phyloP scores from a whole-genome alignment of 2,329 filamentous ascomycete species.

The Claviceps humidiphila region DNA sequence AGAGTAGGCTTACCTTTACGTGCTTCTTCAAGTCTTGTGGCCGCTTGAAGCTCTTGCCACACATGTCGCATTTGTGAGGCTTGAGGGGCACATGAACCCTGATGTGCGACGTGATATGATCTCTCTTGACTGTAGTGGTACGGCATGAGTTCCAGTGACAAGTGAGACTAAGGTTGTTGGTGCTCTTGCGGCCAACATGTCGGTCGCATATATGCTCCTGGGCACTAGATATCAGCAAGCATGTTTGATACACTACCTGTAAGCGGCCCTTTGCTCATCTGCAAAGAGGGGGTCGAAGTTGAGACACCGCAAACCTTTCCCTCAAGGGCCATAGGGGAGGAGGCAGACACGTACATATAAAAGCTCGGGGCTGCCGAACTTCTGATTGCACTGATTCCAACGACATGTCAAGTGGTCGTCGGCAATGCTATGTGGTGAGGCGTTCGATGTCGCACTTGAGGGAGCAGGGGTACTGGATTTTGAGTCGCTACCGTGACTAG shows the following conservation, averaged over 20 bases:
- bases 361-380: constrained; percentile 42
- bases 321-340: too few species aligned
- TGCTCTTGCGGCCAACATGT: constrained; percentile 97
- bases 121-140: constrained; percentile 94
- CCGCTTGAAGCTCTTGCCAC: constrained; percentile 96
- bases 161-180: constrained; percentile 94
- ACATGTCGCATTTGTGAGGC: constrained; percentile 98
- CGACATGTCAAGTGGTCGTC: constrained; percentile 47
- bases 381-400: constrained; percentile 46
- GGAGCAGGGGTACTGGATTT: constrained; percentile 41
- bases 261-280: background rate
- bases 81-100: constrained; percentile 97
- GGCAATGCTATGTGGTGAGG: constrained; percentile 26
- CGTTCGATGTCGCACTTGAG: constrained; percentile 33
- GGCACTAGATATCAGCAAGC: constrained; percentile 3
- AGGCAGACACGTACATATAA: constrained; percentile 40
- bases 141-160: constrained; percentile 96
- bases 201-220: constrained; percentile 97
- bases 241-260: background rate
- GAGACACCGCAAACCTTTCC: too few species aligned
- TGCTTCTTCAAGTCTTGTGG: constrained; percentile 99
- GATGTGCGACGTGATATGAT: constrained; percentile 98
- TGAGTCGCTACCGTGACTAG: constrained; percentile 28
- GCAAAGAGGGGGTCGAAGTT: too few species aligned
- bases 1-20: constrained; percentile 53